Evolutionary conservation across 257 asterid genomes (phyloP).

Genomic region (Catharanthus roseus): DNA sequence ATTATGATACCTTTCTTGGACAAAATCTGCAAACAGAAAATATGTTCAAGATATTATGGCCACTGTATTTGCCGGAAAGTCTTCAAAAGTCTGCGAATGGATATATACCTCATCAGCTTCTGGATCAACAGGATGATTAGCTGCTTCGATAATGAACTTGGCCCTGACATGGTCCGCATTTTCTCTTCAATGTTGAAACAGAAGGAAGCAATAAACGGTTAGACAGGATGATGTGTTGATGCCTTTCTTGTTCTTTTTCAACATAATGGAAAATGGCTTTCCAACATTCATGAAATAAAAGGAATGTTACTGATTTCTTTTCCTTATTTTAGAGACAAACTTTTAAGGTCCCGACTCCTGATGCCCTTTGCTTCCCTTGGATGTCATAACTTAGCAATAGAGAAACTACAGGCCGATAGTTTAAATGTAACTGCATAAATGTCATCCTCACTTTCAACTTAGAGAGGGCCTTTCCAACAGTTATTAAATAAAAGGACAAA

Average conservation of each 20-base stretch:
- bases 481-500: too few species aligned
- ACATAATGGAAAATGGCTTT: not conserved
- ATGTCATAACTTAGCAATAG: not conserved
- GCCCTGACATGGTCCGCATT: slow-evolving; percentile 69
- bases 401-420: not conserved
- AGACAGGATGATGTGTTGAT: not conserved
- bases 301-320: not conserved
- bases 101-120: slow-evolving; percentile 81
- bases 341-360: too few species aligned
- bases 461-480: too few species aligned
- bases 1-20: slow-evolving; percentile 65
- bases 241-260: slow-evolving; percentile 1
- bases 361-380: not conserved
- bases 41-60: slow-evolving; percentile 4
- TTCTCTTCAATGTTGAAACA: slow-evolving; percentile 43
- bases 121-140: slow-evolving; percentile 92
- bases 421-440: not conserved
- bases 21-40: slow-evolving; percentile 50
- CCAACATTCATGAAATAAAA: not conserved
- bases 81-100: not conserved
- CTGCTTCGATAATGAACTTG: slow-evolving; percentile 80
- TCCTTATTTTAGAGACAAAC: not conserved
- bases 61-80: slow-evolving; percentile 4
- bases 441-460: not conserved
- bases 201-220: slow-evolving; percentile 4